These are phyloP conservation scores for Leccinum aurantiacum DNA, from an alignment of 768 basidiomycete species.

Conservation along the genomic window DNA sequence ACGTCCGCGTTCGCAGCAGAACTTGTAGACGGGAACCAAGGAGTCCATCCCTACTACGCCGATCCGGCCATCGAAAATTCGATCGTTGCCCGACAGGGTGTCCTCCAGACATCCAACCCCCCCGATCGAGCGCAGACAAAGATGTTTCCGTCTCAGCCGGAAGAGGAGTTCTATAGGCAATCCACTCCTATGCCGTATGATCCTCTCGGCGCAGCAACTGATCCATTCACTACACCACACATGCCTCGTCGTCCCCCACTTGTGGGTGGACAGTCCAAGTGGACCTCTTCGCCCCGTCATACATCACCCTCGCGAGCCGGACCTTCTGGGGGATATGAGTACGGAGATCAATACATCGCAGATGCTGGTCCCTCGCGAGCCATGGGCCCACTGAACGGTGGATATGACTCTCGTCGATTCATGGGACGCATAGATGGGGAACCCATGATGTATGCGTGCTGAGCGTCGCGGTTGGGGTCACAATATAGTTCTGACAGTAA, in stretches of 20 bases:
- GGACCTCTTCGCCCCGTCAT: neutral
- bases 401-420: neutral
- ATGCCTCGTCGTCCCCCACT: constrained; percentile 1
- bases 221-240: neutral
- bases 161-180: neutral
- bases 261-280: neutral
- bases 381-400: neutral
- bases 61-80: neutral
- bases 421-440: neutral
- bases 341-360: neutral
- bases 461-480: too few species aligned
- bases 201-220: neutral
- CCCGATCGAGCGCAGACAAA: constrained; percentile 13
- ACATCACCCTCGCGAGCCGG: neutral
- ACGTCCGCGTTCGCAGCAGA: constrained; percentile 7
- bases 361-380: constrained; percentile 4
- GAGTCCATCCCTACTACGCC: constrained; percentile 8
- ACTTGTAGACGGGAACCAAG: neutral
- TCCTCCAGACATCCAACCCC: constrained; percentile 2
- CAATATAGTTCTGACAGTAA: neutral
- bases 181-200: neutral
- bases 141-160: constrained; percentile 1
- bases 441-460: neutral
- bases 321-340: neutral
- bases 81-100: constrained; percentile 2